A percentile compares a stretch with the other conserved stretches of the same genome.
Conservation (phyloP, 495 filamentous ascomycete species). For the Echria macrotheca region DNA sequence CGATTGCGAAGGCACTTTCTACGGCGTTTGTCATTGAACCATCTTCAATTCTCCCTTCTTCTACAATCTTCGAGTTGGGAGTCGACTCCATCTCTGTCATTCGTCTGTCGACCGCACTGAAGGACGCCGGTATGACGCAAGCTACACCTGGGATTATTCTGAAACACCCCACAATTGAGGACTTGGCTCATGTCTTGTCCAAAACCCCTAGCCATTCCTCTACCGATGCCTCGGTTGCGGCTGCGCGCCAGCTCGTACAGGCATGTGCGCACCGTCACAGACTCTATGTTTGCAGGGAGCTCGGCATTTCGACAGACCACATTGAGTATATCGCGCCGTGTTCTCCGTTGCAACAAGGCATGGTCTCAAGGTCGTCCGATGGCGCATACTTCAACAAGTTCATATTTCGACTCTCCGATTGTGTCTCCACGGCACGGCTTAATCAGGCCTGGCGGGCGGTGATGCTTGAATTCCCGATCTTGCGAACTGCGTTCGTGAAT, state of each 20-base stretch:
- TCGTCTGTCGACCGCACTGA: slow-evolving; percentile 50
- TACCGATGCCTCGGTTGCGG: neutral
- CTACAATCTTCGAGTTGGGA: slow-evolving; percentile 75
- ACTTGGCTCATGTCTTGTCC: slow-evolving; percentile 21
- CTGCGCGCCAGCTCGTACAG: slow-evolving; percentile 20
- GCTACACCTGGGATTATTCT: slow-evolving; percentile 61
- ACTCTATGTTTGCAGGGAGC: slow-evolving; percentile 34
- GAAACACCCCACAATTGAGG: slow-evolving; percentile 44
- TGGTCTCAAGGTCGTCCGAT: slow-evolving; percentile 63
- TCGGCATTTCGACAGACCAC: slow-evolving; percentile 39
- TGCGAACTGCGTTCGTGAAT: slow-evolving; percentile 60
- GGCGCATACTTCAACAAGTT: slow-evolving; percentile 69
- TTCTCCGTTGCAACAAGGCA: slow-evolving; percentile 73
- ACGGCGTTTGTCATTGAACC: slow-evolving; percentile 39
- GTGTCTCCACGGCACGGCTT: slow-evolving; percentile 39
- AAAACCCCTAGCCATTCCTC: neutral
- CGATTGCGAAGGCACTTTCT: slow-evolving; percentile 49
- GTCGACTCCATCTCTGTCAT: slow-evolving; percentile 79
- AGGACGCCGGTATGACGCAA: slow-evolving; percentile 45
- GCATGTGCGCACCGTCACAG: slow-evolving; percentile 26
- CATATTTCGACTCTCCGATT: slow-evolving; percentile 43
- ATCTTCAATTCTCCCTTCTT: slow-evolving; percentile 42
- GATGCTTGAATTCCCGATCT: slow-evolving; percentile 46
- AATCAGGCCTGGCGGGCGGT: slow-evolving; percentile 46
- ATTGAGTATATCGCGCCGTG: slow-evolving; percentile 70